Evolutionary conservation across 2,329 filamentous ascomycete species (phyloP), one percentile per base, ranked within the genome.

Genomic region (Corynespora cassiicola): DNA sequence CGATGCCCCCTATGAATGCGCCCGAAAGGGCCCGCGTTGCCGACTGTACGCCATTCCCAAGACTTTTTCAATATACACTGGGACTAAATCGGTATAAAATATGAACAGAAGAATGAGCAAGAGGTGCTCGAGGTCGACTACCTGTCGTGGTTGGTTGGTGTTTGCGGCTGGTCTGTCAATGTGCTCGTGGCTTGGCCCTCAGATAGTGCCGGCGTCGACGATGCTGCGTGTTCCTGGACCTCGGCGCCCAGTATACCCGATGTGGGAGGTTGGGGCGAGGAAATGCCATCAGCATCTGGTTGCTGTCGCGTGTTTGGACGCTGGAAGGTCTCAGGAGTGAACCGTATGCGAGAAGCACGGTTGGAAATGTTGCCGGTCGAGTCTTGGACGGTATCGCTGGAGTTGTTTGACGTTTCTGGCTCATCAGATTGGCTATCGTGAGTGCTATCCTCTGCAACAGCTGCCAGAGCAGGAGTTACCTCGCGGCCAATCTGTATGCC

Each of bases 111-210:
- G 54, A 42, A 57, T 45, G 46, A 47, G 43, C 31, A 32, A 40
- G 30, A 33, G 32, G 35, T 21, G n/a, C n/a, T n/a, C n/a, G n/a
- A 21, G 16, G 22, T 16, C 21, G 17, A 28, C 55, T 63, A 66
- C 43, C 59, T 57, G 41, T 66, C 51, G 43, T 65, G 61, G 36
- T 64, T 57, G 16, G 52, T 62, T 19, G 41, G 47, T 39, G 35
- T 49, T 19, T 45, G 37, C n/a, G 47, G 43, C n/a, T 24, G 37
- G 23, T 32, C 20, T 37, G n/a, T n/a, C n/a, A n/a, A n/a, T n/a
- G 16, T 6, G 6, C 19, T 12, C 14, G 6, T 16, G 8, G 24
- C 12, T 18, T 31, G 29, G 12, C 45, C 36, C 12, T 31, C 35
- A 17, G 41, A 27, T 19, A 20, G 36, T 7, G 33, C 25, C n/a